Base-by-base conservation (phyloP, 305 asterid genomes). In the Rubia occidens region DNA sequence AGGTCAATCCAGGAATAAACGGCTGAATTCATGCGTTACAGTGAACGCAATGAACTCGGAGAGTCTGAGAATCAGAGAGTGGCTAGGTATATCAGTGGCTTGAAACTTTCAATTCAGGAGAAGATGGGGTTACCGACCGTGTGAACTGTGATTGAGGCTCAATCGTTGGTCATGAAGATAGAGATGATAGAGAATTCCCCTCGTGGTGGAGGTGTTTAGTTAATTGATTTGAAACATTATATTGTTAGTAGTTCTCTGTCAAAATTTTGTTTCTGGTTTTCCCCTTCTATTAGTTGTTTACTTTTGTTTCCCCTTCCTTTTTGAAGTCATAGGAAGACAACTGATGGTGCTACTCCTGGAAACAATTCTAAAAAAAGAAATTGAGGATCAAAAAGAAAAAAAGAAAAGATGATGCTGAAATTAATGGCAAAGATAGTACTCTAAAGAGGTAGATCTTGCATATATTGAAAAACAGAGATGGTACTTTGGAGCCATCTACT, bases 351-450 rank as follows among this genome's bases (percentile, higher is more conserved):
- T 45, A 68, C 61, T 73, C 76, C 87, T 45, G 81, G 47, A 70
- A 80, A 64, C 60, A 80, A 79, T 69, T 76, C 75, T 37, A 84
- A 85, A 75, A 80, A 76, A 78, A 86, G 84, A 81, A 87, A 82
- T 29, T 1, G 55, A 83, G 70, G 74, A 85, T 76, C 71, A 88
- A 88, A 88, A 92, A 85, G 85, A 29, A 73, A 63, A 88, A 87
- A 87, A 92, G 84, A 85, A 29, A 73, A 74, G 80, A 71, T 70
- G 85, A 64, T 69, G 67, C 26, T 71, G 72, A 82, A 70, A 68
- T 55, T 74, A 79, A 21, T 73, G 29, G 49, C 21, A 69, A 73
- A 35, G 64, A 32, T 42, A 51, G 20, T 40, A 11, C 63, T 10
- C 3, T 29, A 29, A 29, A 29, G 69, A 56, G 63, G 76, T 67